Base-by-base conservation (phyloP, 208 protist species). In the Wallacemonas sp. region DNA sequence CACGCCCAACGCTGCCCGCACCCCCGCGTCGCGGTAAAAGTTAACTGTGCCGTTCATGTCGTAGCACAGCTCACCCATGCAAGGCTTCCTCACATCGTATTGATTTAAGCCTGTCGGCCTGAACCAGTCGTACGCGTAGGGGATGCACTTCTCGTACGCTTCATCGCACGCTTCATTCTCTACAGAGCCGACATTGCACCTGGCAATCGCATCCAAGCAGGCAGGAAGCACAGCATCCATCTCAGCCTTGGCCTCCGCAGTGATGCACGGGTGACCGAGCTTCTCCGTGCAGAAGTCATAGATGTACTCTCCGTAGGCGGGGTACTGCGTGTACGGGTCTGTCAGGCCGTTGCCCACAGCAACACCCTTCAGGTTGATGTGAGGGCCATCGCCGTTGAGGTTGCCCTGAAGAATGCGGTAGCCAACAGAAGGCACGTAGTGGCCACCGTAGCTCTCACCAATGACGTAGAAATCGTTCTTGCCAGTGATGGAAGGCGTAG, bases 291-390 rank as follows among this genome's bases (percentile, higher is more conserved):
- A 92, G 33, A 54, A 86, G 26, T 92, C 61, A 61, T 88, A 91
- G 0, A 87, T 82, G 26, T 82, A 58, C 42, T 69, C 41, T 4
- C 67, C 49, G 79, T 95, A 96, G 42, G 67, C 70, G 0, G 71
- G 62, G 67, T 85, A 85, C 70, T 97, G 91, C 22, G 84, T 75
- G 47, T 79, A 68, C 2, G 94, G 87, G 70, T 97, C 88, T 28
- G 89, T 95, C 54, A 92, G 62, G 11, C 91, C 94, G 75, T 97
- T 97, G 61, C 94, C 94, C 24, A 97, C 71, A n/a, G 68, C 80
- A 19, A 96, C 61, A 42, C 88, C 91, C 55, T 71, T 70, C 46
- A 94, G 77, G 46, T 80, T 79, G 59, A 96, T 83, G 19, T 51
- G 39, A 17, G 60, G 51, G 36, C 54, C 61, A 6, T 77, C 77